Evolutionary conservation across 768 basidiomycete species (phyloP).

Genomic region (Dendrothele bispora): DNA sequence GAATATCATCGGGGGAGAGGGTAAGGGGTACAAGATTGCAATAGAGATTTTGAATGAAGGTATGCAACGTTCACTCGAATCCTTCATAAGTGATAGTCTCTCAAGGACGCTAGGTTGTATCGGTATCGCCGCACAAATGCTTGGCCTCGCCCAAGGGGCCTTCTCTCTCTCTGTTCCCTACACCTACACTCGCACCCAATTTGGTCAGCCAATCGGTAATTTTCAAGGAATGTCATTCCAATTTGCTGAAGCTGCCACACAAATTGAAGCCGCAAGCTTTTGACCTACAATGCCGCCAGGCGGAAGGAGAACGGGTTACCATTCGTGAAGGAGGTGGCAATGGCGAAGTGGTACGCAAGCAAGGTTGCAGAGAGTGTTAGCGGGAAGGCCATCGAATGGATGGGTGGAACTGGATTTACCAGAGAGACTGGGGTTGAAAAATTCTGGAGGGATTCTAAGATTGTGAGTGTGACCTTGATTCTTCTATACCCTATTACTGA

Average conservation of each 20-base stretch:
- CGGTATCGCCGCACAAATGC: slow-evolving; percentile 98
- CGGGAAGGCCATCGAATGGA: slow-evolving; percentile 94
- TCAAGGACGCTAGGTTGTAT: slow-evolving; percentile 70
- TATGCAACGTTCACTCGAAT: slow-evolving; percentile 11
- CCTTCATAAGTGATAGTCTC: too few species aligned
- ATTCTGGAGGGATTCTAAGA: slow-evolving; percentile 95
- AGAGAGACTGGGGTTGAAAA: slow-evolving; percentile 96
- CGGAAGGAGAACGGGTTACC: slow-evolving; percentile 86
- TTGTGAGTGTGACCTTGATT: slow-evolving; percentile 56
- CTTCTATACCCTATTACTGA: background rate
- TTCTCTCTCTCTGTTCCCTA: slow-evolving; percentile 96
- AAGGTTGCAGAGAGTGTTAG: slow-evolving; percentile 87
- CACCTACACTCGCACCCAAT: slow-evolving; percentile 92
- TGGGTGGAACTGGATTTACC: slow-evolving; percentile 90
- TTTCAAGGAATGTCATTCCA: slow-evolving; percentile 98
- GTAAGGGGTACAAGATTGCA: slow-evolving; percentile 95
- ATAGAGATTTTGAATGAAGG: slow-evolving; percentile 98
- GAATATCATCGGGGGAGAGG: slow-evolving; percentile 90
- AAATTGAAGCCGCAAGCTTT: slow-evolving; percentile 88
- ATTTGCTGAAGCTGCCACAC: slow-evolving; percentile 85
- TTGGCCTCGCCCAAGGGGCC: slow-evolving; percentile 95
- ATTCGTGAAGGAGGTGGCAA: slow-evolving; percentile 94
- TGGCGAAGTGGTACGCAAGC: slow-evolving; percentile 95
- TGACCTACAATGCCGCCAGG: slow-evolving; percentile 96
- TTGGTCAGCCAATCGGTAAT: slow-evolving; percentile 89